A percentile compares a stretch with the other conserved stretches of the same genome.
These are phyloP conservation scores for Lantana camara DNA, from an alignment of 257 asterid genomes.

Conservation along the genomic window DNA sequence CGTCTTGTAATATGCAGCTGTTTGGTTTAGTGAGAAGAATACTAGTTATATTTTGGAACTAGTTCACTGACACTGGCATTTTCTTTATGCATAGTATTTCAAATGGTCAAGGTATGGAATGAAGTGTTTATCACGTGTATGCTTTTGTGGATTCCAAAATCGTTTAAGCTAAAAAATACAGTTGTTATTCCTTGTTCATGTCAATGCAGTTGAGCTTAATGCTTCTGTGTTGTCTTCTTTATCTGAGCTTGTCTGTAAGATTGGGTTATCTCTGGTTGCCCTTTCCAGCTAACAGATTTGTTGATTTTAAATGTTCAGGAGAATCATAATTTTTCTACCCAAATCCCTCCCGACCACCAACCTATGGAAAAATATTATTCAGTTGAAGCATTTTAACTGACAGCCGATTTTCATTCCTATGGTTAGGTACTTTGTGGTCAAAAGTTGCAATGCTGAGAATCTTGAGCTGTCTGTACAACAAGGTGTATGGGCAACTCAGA, in stretches of 20 bases:
- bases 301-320: not conserved
- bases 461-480: constrained; percentile 95
- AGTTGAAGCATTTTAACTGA: constrained; percentile 30
- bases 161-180: not conserved
- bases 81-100: constrained; percentile 1
- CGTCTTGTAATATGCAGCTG: not conserved
- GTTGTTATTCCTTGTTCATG: not conserved
- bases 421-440: constrained; percentile 94
- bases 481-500: constrained; percentile 99
- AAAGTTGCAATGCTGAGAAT: constrained; percentile 98
- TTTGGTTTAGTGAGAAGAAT: not conserved
- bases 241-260: not conserved
- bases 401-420: constrained; percentile 35
- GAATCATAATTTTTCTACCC: not conserved
- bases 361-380: not conserved
- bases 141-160: not conserved
- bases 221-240: not conserved
- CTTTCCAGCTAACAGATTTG: not conserved
- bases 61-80: not conserved
- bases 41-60: not conserved
- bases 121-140: not conserved
- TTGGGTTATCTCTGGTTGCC: not conserved
- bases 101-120: not conserved
- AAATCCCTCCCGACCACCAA: not conserved
- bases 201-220: not conserved